Evolutionary conservation across 2,329 filamentous ascomycete genomes (phyloP).

Genomic region (Rhynchosporium agropyri): DNA sequence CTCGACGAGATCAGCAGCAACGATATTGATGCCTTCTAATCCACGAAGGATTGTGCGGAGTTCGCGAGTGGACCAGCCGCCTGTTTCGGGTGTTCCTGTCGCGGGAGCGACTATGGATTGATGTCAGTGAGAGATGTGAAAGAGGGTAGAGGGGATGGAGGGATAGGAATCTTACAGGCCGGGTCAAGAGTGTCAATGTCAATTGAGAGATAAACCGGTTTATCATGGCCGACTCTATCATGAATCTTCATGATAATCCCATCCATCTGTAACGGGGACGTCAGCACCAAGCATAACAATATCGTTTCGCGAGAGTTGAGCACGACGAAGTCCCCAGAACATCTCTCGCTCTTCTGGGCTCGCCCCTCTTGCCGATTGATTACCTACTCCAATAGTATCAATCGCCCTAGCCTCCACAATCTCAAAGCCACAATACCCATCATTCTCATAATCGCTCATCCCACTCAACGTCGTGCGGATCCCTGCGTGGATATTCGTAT

Average conservation of each 20-base stretch:
- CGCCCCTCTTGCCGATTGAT: too few species aligned
- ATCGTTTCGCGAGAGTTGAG: too few species aligned
- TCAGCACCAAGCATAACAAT: too few species aligned
- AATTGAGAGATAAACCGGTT: conserved; percentile 79
- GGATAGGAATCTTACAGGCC: conserved; percentile 57
- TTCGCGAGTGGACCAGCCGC: conserved; percentile 75
- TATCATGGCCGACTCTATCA: conserved; percentile 71
- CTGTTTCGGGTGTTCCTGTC: conserved; percentile 75
- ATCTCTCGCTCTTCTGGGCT: too few species aligned
- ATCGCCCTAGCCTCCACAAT: conserved; percentile 77
- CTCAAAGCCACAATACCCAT: conserved; percentile 82
- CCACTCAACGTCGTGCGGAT: conserved; percentile 82
- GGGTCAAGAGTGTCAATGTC: conserved; percentile 91
- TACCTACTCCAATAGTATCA: conserved; percentile 59
- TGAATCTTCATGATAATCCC: conserved; percentile 80
- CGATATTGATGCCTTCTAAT: conserved; percentile 68
- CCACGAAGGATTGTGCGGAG: conserved; percentile 71
- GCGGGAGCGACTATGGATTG: conserved; percentile 63
- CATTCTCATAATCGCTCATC: conserved; percentile 80
- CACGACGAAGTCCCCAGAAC: too few species aligned
- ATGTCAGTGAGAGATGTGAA: conserved; percentile 22
- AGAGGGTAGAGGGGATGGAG: not conserved
- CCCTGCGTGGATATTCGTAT: conserved; percentile 85
- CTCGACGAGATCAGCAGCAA: conserved; percentile 73
- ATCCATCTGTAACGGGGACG: conserved; percentile 45